Conservation (phyloP, 2,329 filamentous ascomycete genomes). For the Cryphonectria radicalis region DNA sequence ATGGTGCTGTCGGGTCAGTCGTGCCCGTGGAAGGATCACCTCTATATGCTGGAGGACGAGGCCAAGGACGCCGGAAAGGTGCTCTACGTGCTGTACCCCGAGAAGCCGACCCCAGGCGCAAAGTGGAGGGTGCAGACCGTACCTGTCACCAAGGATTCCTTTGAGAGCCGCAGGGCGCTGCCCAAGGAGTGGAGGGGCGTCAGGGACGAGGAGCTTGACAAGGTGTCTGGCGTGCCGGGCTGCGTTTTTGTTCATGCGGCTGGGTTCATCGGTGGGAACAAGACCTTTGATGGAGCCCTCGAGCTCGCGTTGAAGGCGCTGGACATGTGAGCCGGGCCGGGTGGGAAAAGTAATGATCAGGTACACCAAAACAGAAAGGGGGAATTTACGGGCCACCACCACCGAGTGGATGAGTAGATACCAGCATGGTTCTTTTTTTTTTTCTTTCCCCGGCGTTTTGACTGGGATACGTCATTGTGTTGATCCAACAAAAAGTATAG, state of each 20-base stretch:
- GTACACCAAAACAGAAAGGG: not conserved
- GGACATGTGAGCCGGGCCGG: conserved; percentile 40
- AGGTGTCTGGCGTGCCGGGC: conserved; percentile 69
- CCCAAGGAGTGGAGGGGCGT: conserved; percentile 92
- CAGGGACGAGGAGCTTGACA: conserved; percentile 82
- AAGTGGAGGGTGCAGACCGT: conserved; percentile 97
- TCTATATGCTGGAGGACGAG: conserved; percentile 82
- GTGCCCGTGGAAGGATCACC: conserved; percentile 95
- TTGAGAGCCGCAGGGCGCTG: conserved; percentile 88
- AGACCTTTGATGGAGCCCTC: conserved; percentile 84
- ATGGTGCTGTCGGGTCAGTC: conserved; percentile 77
- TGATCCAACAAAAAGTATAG: not conserved
- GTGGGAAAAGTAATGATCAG: not conserved
- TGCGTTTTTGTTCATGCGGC: conserved; percentile 92
- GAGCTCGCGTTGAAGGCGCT: conserved; percentile 83
- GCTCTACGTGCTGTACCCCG: conserved; percentile 89
- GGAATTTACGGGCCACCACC: conserved; percentile 4
- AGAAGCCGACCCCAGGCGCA: conserved; percentile 72
- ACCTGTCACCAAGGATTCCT: conserved; percentile 81
- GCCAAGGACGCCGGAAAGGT: conserved; percentile 59
- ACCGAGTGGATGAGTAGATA: conserved; percentile 3
- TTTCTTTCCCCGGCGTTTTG: conserved; percentile 8
- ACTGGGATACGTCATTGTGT: not conserved
- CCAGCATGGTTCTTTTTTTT: not conserved
- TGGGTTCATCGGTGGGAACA: conserved; percentile 95